These are phyloP conservation scores for Solanum corneliomulleri DNA, from an alignment of 257 asterid genomes.

Conservation along the genomic window DNA sequence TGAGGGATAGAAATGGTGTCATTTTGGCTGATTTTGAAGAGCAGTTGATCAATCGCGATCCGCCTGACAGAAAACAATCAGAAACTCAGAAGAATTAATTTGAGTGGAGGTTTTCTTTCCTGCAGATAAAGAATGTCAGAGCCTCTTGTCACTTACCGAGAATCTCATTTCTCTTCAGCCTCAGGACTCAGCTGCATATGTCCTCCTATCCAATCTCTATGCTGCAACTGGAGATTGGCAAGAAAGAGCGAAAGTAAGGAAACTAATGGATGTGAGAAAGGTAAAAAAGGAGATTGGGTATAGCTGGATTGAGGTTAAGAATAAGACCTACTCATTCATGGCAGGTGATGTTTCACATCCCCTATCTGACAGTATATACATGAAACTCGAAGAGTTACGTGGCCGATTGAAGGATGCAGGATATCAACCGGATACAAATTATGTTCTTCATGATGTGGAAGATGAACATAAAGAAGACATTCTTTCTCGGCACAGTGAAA, in stretches of 20 bases:
- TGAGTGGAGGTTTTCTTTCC: neutral
- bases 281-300: constrained; percentile 79
- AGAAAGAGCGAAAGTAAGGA: constrained; percentile 63
- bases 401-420: constrained; percentile 62
- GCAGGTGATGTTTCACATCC: constrained; percentile 89
- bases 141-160: constrained; percentile 14
- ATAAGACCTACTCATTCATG: constrained; percentile 61
- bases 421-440: constrained; percentile 63
- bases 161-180: constrained; percentile 72
- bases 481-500: constrained; percentile 84
- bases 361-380: constrained; percentile 48
- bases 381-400: constrained; percentile 60
- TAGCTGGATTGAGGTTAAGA: constrained; percentile 96
- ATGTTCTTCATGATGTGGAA: constrained; percentile 80
- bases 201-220: constrained; percentile 68
- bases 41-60: neutral
- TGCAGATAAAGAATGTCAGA: neutral
- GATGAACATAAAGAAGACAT: constrained; percentile 85
- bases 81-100: neutral
- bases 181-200: constrained; percentile 78
- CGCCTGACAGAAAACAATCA: neutral
- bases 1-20: neutral
- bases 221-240: constrained; percentile 75
- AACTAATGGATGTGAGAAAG: constrained; percentile 67
- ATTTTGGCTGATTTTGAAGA: neutral